Base-by-base conservation (phyloP, 2,329 filamentous ascomycete genomes). In the Penicillium rolfsii region DNA sequence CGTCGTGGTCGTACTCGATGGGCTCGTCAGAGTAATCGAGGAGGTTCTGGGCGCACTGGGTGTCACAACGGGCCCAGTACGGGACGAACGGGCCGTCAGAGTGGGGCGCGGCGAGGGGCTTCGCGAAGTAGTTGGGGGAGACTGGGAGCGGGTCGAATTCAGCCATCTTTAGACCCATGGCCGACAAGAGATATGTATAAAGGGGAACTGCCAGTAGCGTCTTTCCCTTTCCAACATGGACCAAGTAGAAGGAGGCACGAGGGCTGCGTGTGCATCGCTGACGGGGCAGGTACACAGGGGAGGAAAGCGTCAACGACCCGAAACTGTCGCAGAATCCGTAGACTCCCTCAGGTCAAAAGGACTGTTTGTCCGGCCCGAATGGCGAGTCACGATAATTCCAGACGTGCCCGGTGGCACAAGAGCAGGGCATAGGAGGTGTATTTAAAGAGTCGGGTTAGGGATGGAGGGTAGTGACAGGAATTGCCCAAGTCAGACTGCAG, bases 1-100 rank as follows among this genome's bases (percentile, higher is more conserved):
- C 77, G 68, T 77, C 69, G 73, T 77, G 67, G 60, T 78, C 74
- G 76, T 79, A 79, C 57, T 77, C 76, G 65, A 79, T 76, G 36
- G 76, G 77, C 46, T 79, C 74, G 67, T 75, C 66, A 26, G 74
- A 76, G 63, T 64, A 74, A 60, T 76, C 76, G 22, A 79, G 70
- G 4, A 79, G 70, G 52, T 79, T 74, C 63, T 77, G 71, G 2
- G 77, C 76, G 71, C 70, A 74, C 65, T 78, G 73, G 54, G 74
- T 67, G 61, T 71, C 63, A 64, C 72, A 74, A 56, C 72, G 71
- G 50, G 76, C 75, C 77, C 77, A 79, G 60, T 74, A 77, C 26
- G 77, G 77, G 43, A 73, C 61, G 55, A 76, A 73, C 19, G 65
- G 64, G 30, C 64, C 28, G 35, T 72, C 67, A 61, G 60, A 58